phyloP scores from a whole-genome alignment of 2,329 filamentous ascomycete genomes.

The Trichoderma sp. region DNA sequence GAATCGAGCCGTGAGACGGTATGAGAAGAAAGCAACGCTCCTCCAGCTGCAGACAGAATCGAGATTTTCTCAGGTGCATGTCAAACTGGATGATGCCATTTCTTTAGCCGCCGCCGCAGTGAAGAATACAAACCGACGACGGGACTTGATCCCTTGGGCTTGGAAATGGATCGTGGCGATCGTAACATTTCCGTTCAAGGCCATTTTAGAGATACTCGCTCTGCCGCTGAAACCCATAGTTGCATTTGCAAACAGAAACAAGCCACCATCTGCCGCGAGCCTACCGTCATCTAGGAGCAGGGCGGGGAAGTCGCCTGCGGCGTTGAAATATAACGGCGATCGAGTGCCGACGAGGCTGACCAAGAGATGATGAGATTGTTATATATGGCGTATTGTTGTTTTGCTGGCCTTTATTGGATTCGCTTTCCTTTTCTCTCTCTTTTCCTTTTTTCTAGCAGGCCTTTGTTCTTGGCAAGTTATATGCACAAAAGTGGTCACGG shows the following conservation, averaged over 20 bases:
- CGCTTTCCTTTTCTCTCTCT: neutral
- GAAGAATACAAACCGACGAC: conserved; percentile 49
- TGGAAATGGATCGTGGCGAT: conserved; percentile 43
- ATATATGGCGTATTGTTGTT: neutral
- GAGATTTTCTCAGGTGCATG: conserved; percentile 72
- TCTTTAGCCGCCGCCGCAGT: conserved; percentile 79
- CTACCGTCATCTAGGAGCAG: conserved; percentile 17
- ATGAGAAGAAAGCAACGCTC: conserved; percentile 84
- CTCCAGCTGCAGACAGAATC: conserved; percentile 76
- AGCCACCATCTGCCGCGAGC: conserved; percentile 5
- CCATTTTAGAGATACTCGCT: conserved; percentile 45
- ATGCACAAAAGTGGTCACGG: neutral
- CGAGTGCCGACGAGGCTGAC: conserved; percentile 29
- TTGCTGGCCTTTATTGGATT: too few species aligned
- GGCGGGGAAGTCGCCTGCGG: conserved; percentile 22
- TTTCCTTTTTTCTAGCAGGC: neutral
- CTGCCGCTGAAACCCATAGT: conserved; percentile 46
- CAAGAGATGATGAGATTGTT: conserved; percentile 25
- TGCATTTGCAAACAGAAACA: conserved; percentile 25
- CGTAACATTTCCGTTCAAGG: conserved; percentile 49
- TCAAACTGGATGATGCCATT: conserved; percentile 74
- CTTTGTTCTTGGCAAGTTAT: neutral
- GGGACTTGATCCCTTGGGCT: conserved; percentile 45
- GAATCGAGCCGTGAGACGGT: conserved; percentile 84
- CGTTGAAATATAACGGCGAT: conserved; percentile 28